These are phyloP conservation scores for Gomphus bonarii DNA, from an alignment of 1,284 basidiomycete genomes.

Conservation along the genomic window DNA sequence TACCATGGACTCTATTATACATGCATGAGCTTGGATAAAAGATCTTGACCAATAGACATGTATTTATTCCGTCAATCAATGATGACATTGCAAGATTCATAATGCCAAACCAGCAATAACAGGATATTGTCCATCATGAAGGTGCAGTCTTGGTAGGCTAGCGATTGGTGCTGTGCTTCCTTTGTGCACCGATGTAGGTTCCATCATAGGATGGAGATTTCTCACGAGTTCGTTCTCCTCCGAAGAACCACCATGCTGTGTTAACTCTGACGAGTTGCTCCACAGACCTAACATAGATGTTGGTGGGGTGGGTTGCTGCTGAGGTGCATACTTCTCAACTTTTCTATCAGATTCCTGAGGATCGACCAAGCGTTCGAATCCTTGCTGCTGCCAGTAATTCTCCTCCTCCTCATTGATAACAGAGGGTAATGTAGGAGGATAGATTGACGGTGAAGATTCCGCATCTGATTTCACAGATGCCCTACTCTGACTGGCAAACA, in stretches of 20 bases:
- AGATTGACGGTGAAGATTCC: conserved; percentile 47
- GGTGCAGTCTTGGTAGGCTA: neutral
- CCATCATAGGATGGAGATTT: neutral
- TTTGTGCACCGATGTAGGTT: neutral
- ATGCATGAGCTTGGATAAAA: too few species aligned
- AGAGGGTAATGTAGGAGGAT: conserved; percentile 40
- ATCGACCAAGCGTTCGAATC: conserved; percentile 8
- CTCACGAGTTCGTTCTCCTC: conserved; percentile 3
- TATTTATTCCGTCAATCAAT: neutral
- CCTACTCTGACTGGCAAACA: conserved; percentile 11
- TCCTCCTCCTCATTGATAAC: conserved; percentile 23
- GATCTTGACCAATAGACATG: too few species aligned
- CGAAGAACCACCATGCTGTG: neutral
- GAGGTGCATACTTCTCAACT: neutral
- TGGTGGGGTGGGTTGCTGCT: conserved; percentile 12
- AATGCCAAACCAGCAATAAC: neutral
- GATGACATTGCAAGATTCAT: neutral
- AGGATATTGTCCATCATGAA: neutral
- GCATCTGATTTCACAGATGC: conserved; percentile 21
- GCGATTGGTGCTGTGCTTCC: conserved; percentile 3
- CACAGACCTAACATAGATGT: conserved; percentile 5
- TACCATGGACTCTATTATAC: too few species aligned
- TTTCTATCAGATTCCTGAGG: neutral
- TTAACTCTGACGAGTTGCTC: neutral
- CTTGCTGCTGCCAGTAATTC: conserved; percentile 5